Base-by-base conservation (phyloP, 2,329 filamentous ascomycete genomes). In the Fusarium irregulare region DNA sequence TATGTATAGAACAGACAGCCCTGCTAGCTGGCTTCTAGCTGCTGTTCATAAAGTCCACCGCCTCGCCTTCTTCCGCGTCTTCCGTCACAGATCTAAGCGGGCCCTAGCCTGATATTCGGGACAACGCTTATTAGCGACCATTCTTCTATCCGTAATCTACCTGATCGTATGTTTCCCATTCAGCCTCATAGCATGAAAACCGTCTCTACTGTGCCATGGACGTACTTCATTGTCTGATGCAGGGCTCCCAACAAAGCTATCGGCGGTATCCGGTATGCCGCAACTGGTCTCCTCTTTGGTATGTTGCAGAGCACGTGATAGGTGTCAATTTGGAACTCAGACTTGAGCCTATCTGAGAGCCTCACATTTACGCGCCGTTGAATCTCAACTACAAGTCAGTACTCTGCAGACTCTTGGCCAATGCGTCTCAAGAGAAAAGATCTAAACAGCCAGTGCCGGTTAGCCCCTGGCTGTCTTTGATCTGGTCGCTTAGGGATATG, bases 151-250 rank as follows among this genome's bases (percentile, higher is more conserved):
- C 34, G 34, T 25, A 27, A 53, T 53, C 49, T 53, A 27, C 32
- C 14, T 41, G 16, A 65, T 75, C 66, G 71, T 75, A 73, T 69
- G 73, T 73, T 71, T 66, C 40, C 42, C 51, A n/a, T 61, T 61
- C 37, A 66, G 63, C 63, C 63, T 66, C 56, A 62, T 61, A 51
- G 37, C n/a, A 53, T 45, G 30, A 8, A 44, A 61, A 13, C 32
- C 21, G 21, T 55, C 20, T 23, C 40, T 25, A 30, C 40, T 49
- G 30, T 41, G 53, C 41, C 62, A 42, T 56, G 20, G 25, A 50
- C 27, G 44, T 56, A 48, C 60, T 51, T 56, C 18, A 44, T 56
- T 49, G 45, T 64, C 49, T 25, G 50, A 60, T 60, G 60, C 54
- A 66, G 16, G 41, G 50, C 50, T 48, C 57, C 68, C 51, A 63